These are phyloP conservation scores for Plantago lanceolata DNA, from an alignment of 305 asterid species.

Conservation along the genomic window DNA sequence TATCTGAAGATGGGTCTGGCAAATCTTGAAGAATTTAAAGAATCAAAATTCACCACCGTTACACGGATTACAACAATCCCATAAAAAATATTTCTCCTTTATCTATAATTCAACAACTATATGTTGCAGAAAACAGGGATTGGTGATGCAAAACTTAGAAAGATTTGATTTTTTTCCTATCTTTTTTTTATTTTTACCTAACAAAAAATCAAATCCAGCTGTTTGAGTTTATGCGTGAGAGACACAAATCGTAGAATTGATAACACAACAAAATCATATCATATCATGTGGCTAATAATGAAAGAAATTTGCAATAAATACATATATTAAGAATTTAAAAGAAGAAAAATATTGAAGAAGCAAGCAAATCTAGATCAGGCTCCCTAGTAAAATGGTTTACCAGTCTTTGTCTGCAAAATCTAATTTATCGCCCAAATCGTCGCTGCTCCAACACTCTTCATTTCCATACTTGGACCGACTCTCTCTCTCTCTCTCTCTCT, in stretches of 20 bases:
- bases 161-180: conserved; percentile 44
- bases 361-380: conserved; percentile 41
- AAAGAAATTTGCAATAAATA: too few relatives aligned
- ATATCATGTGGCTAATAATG: too few relatives aligned
- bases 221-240: conserved; percentile 36
- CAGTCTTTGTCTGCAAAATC: conserved; percentile 30
- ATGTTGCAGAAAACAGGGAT: conserved; percentile 7
- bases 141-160: conserved; percentile 33
- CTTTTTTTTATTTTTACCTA: too few relatives aligned
- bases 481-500: conserved; percentile 16
- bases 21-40: conserved; percentile 18
- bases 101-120: conserved; percentile 29
- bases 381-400: conserved; percentile 32
- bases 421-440: conserved; percentile 47
- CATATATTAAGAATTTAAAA: too few relatives aligned
- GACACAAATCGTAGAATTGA: conserved; percentile 33
- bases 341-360: background rate
- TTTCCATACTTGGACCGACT: conserved; percentile 37
- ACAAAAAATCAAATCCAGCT: conserved; percentile 27
- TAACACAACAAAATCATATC: too few relatives aligned
- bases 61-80: conserved; percentile 44
- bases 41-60: conserved; percentile 14
- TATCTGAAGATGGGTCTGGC: conserved; percentile 24
- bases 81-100: conserved; percentile 42
- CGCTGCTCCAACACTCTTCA: conserved; percentile 37